Evolutionary conservation across 768 basidiomycete species (phyloP), one percentile per base, ranked within the genome.

Genomic region (Trichaptum fuscoviolaceum): DNA sequence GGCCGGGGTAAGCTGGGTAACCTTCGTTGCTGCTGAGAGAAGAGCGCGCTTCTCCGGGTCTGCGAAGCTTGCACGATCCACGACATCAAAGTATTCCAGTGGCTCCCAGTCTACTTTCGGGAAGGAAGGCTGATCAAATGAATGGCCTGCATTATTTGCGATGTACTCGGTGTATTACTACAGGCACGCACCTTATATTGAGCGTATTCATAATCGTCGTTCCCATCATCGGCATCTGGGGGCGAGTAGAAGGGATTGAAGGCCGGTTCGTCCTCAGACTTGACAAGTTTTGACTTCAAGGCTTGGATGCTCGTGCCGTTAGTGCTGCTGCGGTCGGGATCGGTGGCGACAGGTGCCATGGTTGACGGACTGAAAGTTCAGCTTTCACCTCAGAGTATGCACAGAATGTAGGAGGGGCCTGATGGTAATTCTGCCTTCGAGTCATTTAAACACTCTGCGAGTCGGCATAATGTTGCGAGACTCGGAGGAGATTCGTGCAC

Each of bases 201-300:
- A 20, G 84, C 81, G 71, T 80, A 84, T 68, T 82, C 68, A 74
- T 91, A 91, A 58, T 68, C 72, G 27, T 77, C 73, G 68, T 89
- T 83, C 0, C 77, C 82, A 57, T 82, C 81, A 58, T 87, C 84
- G 1, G 75, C 81, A 18, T 80, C 77, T 17, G 81, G 77, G 57
- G 90, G 89, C 4, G 87, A 88, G 69, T 91, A 89, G 76, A 90
- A 90, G 0, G 87, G 85, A 71, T 90, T 89, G 76, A 85, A 77
- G 36, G 81, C 67, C 63, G 69, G 67, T 62, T 74, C 68, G 20
- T 17, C 65, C 15, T 71, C 69, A 35, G 63, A 62, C 63, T 67
- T 69, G 62, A 62, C 62, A 17, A 67, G 70, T 69, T 80, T 78
- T 58, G 75, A 6, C 52, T 71, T 70, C 52, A 71, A 67, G 7